Evolutionary conservation across 495 filamentous ascomycete genomes (phyloP).

Genomic region (Penicillium cinerascens): DNA sequence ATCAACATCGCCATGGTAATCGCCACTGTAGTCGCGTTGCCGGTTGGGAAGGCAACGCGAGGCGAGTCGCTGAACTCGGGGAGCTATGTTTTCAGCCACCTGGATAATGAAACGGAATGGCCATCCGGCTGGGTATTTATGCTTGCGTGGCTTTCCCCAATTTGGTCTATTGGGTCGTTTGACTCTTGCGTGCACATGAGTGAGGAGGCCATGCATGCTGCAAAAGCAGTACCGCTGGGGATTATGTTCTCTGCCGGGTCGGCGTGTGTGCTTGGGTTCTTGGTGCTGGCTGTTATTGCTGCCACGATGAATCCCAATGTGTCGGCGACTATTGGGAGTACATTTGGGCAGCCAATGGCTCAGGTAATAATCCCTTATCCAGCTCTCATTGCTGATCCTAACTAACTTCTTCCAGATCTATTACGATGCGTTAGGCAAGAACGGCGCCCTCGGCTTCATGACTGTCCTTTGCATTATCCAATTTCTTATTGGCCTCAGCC

Average conservation of each 20-base stretch:
- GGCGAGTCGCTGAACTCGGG: conserved; percentile 34
- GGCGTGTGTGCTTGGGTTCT: conserved; percentile 46
- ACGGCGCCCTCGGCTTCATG: conserved; percentile 44
- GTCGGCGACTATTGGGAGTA: conserved; percentile 21
- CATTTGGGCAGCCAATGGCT: conserved; percentile 46
- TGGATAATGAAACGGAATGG: conserved; percentile 58
- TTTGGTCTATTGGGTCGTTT: conserved; percentile 62
- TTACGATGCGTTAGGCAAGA: conserved; percentile 40
- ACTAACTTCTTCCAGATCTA: conserved; percentile 28
- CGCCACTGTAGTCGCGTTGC: conserved; percentile 62
- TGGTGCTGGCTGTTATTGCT: conserved; percentile 48
- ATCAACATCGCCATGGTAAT: conserved; percentile 62
- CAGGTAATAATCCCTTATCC: conserved; percentile 25
- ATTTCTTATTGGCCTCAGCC: conserved; percentile 41
- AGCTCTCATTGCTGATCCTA: background rate
- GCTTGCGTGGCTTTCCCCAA: conserved; percentile 60
- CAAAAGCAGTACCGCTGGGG: conserved; percentile 57
- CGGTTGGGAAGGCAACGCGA: conserved; percentile 48
- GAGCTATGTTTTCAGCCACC: conserved; percentile 34
- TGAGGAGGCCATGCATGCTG: conserved; percentile 61
- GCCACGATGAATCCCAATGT: conserved; percentile 38
- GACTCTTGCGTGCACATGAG: conserved; percentile 57
- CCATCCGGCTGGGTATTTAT: conserved; percentile 61
- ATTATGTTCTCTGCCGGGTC: conserved; percentile 46
- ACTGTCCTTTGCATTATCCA: conserved; percentile 38